Evolutionary conservation across 345 rosid genomes (phyloP), one percentile per base, ranked within the genome.

Genomic region (Linum usitatissimum): DNA sequence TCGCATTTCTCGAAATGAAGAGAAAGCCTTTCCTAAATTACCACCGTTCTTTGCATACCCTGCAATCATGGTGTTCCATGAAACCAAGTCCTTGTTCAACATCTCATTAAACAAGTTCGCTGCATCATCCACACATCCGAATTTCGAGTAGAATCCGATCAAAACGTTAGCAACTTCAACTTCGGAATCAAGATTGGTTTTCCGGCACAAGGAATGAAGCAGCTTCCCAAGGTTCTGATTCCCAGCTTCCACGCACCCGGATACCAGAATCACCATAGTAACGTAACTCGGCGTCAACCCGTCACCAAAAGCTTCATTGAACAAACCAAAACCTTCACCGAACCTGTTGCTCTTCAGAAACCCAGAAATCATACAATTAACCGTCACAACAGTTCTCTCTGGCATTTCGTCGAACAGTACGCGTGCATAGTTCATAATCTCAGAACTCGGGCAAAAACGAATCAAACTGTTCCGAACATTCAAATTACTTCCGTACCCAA

Each of bases 21-120:
- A 60, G 34, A 56, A 15, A 51, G 67, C 71, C 42, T 73, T 53
- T 53, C 28, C 30, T 14, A 57, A 53, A 18, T 57, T 30, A 42
- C 14, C 13, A 57, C 63, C 51, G 4, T 45, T 63, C 64, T 67
- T 69, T 61, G 70, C 70, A 66, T 66, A 73, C n/a, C 67, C 77
- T 30, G 66, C 76, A 49, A 73, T 56, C 72, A 73, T 73, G 14
- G 73, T 72, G 66, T 76, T 76, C 79, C 79, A 72, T 7, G 76
- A 63, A 59, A 72, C 71, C 42, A 69, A 57, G 64, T 71, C 75
- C 64, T 34, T 64, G 17, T 48, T 28, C 48, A 13, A 38, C 76
- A 69, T 66, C 18, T 20, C 63, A 6, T 31, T 59, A 60, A 72
- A 72, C 68, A 76, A 21, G 8, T 31, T 66, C 48, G 10, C 61